Evolutionary conservation across 768 basidiomycete genomes (phyloP), one percentile per base, ranked within the genome.

Genomic region (Chalciporus chontae): DNA sequence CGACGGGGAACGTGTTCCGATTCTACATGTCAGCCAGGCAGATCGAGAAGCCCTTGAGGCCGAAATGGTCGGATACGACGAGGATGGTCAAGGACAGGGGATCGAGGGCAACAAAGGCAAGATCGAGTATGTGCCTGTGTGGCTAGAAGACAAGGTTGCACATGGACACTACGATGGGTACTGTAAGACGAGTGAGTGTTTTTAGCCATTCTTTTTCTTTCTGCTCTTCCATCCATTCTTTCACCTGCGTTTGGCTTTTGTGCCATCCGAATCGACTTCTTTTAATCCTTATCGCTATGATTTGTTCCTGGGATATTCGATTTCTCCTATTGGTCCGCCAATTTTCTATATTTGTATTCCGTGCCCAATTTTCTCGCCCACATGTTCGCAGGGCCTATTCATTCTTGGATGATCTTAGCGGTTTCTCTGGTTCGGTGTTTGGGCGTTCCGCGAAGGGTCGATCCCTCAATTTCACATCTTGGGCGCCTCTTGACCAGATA

Each of bases 131-230:
- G 80, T 90, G 7, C 94, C 95, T 5, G 90, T 99, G 11, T 96
- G 90, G 90, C 74, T 94, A 31, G 85, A 90, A 59, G 89, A 92
- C 59, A 81, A 87, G 65, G 81, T 93, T 34, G 93, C 91, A 18
- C 90, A 93, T 60, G 91, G 87, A 0, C 94, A 96, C 66, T 96
- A 97, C 65, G 94, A 98, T 58, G 94, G 94, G 0, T 97, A 96
- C 68, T 97, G 94, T 80, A 99, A 99, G 69, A 85, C 87, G 62
- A 95, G 93, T 94, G 60, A 68, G 88, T 81, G 37, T 14, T 41
- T 34, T 53, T 38, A 9, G 15, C 34, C 15, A 5, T 15, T 34
- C 46, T 17, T 36, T 8, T 34, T 15, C 49, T 37, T 40, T 10
- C 10, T 23, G 40, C 26, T 40, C 41, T 5, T 41, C 34, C 3